Conservation (phyloP, 2,329 filamentous ascomycete genomes). For the Grosmannia penicillata region DNA sequence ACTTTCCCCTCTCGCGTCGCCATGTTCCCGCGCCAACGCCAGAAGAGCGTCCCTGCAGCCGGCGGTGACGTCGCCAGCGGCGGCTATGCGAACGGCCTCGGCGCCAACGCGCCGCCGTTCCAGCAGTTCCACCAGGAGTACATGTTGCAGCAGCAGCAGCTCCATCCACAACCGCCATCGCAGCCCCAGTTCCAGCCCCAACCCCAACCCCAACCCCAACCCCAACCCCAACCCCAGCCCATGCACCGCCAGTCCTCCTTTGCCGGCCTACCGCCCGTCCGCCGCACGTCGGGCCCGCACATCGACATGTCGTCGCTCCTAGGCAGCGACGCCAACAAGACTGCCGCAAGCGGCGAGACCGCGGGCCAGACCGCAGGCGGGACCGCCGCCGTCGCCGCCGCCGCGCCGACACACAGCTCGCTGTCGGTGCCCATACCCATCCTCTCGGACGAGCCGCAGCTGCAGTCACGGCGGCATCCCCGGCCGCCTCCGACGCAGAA, state of each 20-base stretch:
- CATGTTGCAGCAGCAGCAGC: not conserved
- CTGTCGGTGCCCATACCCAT: no score
- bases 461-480: no score
- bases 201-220: no score
- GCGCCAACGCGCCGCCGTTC: not conserved
- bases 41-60: no score
- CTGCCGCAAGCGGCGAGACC: slow-evolving; percentile 10
- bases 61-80: no score
- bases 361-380: slow-evolving; percentile 14
- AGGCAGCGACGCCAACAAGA: no score
- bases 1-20: no score
- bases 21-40: no score
- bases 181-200: slow-evolving; percentile 1
- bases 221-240: not conserved
- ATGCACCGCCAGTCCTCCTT: slow-evolving; percentile 32
- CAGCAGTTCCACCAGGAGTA: not conserved
- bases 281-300: slow-evolving; percentile 32
- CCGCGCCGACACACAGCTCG: no score
- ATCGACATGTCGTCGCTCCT: slow-evolving; percentile 21
- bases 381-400: slow-evolving; percentile 6
- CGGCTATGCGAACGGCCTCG: not conserved
- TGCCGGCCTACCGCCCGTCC: slow-evolving; percentile 41
- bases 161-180: not conserved
- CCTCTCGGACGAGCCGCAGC: no score
- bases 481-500: no score